Base-by-base conservation (phyloP, 805 yeast species). In the Teunomyces panamensis region DNA sequence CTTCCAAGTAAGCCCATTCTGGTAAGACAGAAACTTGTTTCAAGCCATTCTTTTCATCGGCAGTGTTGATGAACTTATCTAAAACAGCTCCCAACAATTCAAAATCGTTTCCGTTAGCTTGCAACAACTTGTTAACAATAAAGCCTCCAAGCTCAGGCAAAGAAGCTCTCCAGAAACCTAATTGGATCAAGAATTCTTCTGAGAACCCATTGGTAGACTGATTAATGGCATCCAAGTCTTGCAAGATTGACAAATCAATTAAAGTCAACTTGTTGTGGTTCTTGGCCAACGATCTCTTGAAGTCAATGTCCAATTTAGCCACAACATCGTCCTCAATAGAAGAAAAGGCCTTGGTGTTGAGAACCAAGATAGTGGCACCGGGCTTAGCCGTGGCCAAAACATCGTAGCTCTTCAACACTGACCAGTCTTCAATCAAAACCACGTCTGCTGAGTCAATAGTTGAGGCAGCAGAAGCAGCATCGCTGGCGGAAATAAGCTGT, bases 51-150 rank as follows among this genome's bases (percentile, higher is more conserved):
- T 63, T 60, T 62, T 79, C 79, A 44, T 76, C 74, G 14, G 79
- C 78, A 51, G 83, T 80, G 43, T 81, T 83, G 47, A 88, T 78
- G 45, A 83, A 77, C 49, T 81, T 80, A 49, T 84, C 82, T 60
- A 85, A 73, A 42, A 84, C 89, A 30, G 85, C 81, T 30, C 87
- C 87, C 54, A 89, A 76, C 49, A 85, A 71, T 69, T 90, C 96
- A 50, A 89, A 87, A 53, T 84, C 89, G 44, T 85, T 78, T 44
- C 96, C 94, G 51, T 86, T 85, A 11, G 94, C 84, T 63, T 85
- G 88, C 67, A 85, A 81, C 56, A 89, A 80, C 63, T 85, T 84
- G 66, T 88, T 83, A 50, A 87, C 89, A 54, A 86, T 75, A 30
- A 83, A 83, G 43, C 83, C 84, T 30, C 77, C 78, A 39, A 82